Base-by-base conservation (phyloP, 2,329 filamentous ascomycete species). In the Pseudophaeomoniella oleicola region DNA sequence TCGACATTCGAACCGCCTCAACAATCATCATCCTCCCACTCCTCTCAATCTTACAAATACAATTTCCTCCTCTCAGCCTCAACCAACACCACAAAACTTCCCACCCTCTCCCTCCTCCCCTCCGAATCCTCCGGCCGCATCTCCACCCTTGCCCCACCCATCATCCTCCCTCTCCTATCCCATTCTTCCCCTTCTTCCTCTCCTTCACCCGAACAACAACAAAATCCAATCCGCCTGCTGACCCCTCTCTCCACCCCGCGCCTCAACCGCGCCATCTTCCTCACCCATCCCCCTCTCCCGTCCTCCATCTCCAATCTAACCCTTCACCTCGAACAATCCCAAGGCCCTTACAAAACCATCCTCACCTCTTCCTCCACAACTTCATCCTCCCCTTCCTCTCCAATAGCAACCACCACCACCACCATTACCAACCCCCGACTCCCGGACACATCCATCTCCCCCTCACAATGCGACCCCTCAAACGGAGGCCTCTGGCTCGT, bases 101-200 rank as follows among this genome's bases (percentile, higher is more conserved):
- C 38, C 37, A 53, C 60, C 2, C 53, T 92, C 4, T 62, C 60
- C 5, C 69, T 71, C 12, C 67, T 94, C 3, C 71, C 77, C 0
- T 64, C 76, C 4, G 82, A 90, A 53, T 76, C 75, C 5, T 85
- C 86, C 1, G 88, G 90, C 2, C 68, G 77, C 17, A 58, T 93
- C 11, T 69, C 72, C 33, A 74, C 72, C 3, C 62, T 68, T 16
- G 62, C 87, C 3, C 54, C 66, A 0, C 62, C 67, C 0, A 65
- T 69, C 1, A 50, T 58, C 41, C 82, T 69, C 53, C 54, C 52
- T 14, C 0, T 57, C 64, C 27, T 67, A 72, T 49, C 66, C 67
- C 36, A 58, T 78, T 31, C 61, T 71, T 4, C 65, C 68, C 2
- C 66, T 66, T 1, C 42, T 78, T 9, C n/a, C n/a, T n/a, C n/a